These are phyloP conservation scores for Ogataea methanolica DNA, from an alignment of 805 yeast genomes.

Conservation along the genomic window DNA sequence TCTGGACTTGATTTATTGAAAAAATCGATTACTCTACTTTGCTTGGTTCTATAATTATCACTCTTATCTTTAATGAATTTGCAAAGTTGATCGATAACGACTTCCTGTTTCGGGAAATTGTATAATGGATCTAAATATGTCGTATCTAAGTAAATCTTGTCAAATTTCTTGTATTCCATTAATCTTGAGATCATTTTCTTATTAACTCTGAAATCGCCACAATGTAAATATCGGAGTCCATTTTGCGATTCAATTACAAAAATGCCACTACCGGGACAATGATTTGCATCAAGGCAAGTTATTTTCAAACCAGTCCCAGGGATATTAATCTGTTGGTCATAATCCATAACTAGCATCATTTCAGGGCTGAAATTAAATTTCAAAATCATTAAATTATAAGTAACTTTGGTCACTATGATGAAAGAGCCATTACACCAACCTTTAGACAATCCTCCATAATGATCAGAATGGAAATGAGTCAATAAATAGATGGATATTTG, in stretches of 20 bases:
- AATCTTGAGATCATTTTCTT: conserved; percentile 40
- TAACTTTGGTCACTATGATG: conserved; percentile 69
- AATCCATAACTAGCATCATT: conserved; percentile 35
- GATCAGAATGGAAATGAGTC: conserved; percentile 91
- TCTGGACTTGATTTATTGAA: conserved; percentile 12
- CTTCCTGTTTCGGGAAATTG: conserved; percentile 71
- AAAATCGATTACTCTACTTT: conserved; percentile 36
- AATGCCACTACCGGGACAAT: conserved; percentile 93
- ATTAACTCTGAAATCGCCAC: conserved; percentile 89
- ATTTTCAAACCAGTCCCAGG: conserved; percentile 46
- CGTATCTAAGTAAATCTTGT: conserved; percentile 79
- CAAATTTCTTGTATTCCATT: conserved; percentile 33
- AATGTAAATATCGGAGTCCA: conserved; percentile 53
- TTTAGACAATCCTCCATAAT: conserved; percentile 80
- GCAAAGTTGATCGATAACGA: conserved; percentile 59
- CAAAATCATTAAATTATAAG: conserved; percentile 51
- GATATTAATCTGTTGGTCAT: conserved; percentile 33
- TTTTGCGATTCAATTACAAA: conserved; percentile 56
- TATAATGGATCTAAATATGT: conserved; percentile 78
- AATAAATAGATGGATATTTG: conserved; percentile 52
- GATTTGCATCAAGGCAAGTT: conserved; percentile 77
- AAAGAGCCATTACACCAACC: conserved; percentile 64
- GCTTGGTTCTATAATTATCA: conserved; percentile 19
- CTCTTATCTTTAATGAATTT: conserved; percentile 37
- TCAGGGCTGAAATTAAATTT: conserved; percentile 52